A percentile compares a stretch with the other conserved stretches of the same genome.
These are phyloP conservation scores for Colletotrichum viniferum DNA, from an alignment of 2,329 filamentous ascomycete genomes.

Conservation along the genomic window DNA sequence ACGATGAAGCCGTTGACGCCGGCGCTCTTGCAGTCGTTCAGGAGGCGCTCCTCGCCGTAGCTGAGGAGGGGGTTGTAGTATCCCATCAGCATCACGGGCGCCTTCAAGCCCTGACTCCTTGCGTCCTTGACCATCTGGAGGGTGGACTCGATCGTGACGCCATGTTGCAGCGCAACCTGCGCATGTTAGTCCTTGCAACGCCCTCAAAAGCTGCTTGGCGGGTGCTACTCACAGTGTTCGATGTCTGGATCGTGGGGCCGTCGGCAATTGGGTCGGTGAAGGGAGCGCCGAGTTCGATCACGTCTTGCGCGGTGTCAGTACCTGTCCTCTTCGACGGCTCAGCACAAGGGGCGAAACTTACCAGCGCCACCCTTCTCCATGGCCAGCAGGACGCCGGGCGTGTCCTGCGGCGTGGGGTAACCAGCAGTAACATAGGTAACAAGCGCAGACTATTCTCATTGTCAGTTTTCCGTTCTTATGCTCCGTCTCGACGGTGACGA, in stretches of 20 bases:
- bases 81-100: slow-evolving; percentile 93
- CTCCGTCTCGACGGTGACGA: not conserved
- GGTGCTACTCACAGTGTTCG: slow-evolving; percentile 74
- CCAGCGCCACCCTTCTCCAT: slow-evolving; percentile 93
- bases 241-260: slow-evolving; percentile 93
- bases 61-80: slow-evolving; percentile 97
- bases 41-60: slow-evolving; percentile 90
- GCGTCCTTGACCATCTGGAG: slow-evolving; percentile 86
- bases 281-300: slow-evolving; percentile 94
- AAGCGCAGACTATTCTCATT: slow-evolving; percentile 70
- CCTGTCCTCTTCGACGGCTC: not conserved
- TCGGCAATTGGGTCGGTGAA: slow-evolving; percentile 99
- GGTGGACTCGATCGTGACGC: slow-evolving; percentile 80
- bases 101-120: slow-evolving; percentile 75
- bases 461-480: not conserved
- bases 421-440: slow-evolving; percentile 97
- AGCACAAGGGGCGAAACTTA: slow-evolving; percentile 46
- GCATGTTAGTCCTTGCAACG: not conserved
- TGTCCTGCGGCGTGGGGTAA: slow-evolving; percentile 82
- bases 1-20: slow-evolving; percentile 97
- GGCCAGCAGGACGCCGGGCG: slow-evolving; percentile 81
- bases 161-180: slow-evolving; percentile 78
- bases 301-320: slow-evolving; percentile 57
- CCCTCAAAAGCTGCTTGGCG: not conserved
- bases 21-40: slow-evolving; percentile 81